Base-by-base conservation (phyloP, 768 basidiomycete species). In the Suillus subaureus region DNA sequence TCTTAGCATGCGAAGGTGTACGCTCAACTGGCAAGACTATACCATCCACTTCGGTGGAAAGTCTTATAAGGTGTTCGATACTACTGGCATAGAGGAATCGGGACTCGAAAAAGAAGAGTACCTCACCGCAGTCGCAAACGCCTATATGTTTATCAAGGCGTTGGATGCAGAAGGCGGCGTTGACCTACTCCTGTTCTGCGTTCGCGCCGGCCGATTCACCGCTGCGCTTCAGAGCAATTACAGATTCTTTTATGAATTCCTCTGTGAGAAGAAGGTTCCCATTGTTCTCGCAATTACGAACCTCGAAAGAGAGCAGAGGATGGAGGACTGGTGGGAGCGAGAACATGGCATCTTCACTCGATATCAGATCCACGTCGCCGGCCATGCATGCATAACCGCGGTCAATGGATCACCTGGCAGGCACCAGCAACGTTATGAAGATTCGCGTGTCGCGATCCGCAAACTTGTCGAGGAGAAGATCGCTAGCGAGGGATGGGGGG, bases 151-250 rank as follows among this genome's bases (percentile, higher is more conserved):
- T 28, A 74, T 84, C 57, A 70, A 71, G 31, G 68, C 66, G 16
- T 67, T 83, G 42, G 72, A 70, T 28, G 68, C 66, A 21, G 66
- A 68, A 26, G 78, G 72, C 0, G 82, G 83, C 1, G 72, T 83
- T 61, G 79, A 71, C 67, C 76, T 83, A 8, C 78, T 83, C 4
- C 56, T 83, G 16, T 83, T 77, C 66, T 77, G 77, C 47, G 77
- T 83, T 61, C 77, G 79, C 11, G 79, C 75, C 0, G 77, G 79
- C 16, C 70, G 80, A 65, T 73, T 82, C 67, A 75, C 68, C 33
- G 72, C 73, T 11, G 64, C 72, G 0, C 65, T 69, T 26, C 66
- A 72, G 43, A 70, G 73, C 42, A 79, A 23, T n/a, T 49, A 62
- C n/a, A 6, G 43, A 4, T 31, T 52, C 42, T 62, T 49, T 21